Evolutionary conservation across 371 early-diverging fungal species (phyloP).

Genomic region (Mortierella sp.): DNA sequence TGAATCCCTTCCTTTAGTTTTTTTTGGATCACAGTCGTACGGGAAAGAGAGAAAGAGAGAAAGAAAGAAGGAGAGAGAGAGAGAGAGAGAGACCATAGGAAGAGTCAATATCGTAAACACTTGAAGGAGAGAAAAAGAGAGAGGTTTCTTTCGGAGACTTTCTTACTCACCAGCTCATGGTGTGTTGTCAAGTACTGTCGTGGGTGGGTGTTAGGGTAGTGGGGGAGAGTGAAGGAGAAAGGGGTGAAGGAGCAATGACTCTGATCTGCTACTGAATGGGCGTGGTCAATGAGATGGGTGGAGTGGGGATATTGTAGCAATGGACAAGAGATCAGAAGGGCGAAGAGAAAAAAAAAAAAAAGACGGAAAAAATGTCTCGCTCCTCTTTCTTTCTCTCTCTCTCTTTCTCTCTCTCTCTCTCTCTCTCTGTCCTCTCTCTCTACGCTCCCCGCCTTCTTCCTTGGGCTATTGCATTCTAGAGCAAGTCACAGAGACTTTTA

Average conservation of each 20-base stretch:
- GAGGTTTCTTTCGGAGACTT: conserved; percentile 36
- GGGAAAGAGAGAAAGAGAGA: neutral
- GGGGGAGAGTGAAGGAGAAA: no score
- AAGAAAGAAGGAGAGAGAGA: neutral
- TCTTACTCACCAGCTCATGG: conserved; percentile 16
- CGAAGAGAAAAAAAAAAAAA: neutral
- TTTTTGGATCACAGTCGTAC: no score
- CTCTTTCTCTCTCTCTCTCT: no score
- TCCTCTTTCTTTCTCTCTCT: no score
- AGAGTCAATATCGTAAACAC: no score
- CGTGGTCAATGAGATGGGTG: neutral
- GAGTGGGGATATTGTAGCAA: neutral
- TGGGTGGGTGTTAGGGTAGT: no score
- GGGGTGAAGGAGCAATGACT: no score
- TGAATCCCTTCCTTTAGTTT: conserved; percentile 44
- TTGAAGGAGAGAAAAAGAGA: no score
- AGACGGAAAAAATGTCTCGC: neutral
- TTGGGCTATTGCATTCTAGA: neutral
- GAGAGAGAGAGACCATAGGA: no score
- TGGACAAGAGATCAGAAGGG: neutral
- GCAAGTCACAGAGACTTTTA: neutral
- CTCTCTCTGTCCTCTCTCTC: no score
- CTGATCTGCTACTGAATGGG: neutral
- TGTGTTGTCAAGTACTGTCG: no score
- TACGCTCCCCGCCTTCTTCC: neutral